Base-by-base conservation (phyloP, 164 flowering plant species). In the Umbilicus rupestris region DNA sequence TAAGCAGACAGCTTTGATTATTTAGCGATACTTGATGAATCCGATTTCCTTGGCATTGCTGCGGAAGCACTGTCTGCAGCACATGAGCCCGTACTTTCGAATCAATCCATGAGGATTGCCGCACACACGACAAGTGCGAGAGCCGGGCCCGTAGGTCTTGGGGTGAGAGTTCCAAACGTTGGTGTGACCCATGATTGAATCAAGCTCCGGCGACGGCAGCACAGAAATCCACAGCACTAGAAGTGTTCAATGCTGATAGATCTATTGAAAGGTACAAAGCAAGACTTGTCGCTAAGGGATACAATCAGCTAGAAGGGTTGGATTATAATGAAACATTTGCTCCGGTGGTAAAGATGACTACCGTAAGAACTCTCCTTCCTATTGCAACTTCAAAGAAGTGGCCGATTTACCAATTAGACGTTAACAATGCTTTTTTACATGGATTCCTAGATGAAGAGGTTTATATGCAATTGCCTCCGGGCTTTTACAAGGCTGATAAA, bases 41-140 rank as follows among this genome's bases (percentile, higher is more conserved):
- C 92, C 92, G 69, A 87, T 87, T 66, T 83, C 89, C 80, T 85
- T 85, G 66, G 89, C 92, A 62, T 87, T 85, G 82, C 86, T 82
- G 62, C 79, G 89, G 83, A 87, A 87, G 81, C 92, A 87, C 72
- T 85, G 92, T 55, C 89, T 82, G 81, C 89, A 87, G 52, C 92
- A 87, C 87, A 83, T 87, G 17, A 87, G 82, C 9, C 88, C 88
- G 72, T 85, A 87, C 80, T 87, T 87, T 66, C 90, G 46, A 71
- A 87, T 87, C 37, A 87, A 20, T 14, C 81, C 90, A 63, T 85
- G 89, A 9, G 89, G 80, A 65, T 87, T 85, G 16, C 89, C 93
- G 35, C 89, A 87, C 35, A 87, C 93, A 29, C 89, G 87, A 70
- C 92, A 84, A 29, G 85, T 63, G 63, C 84, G 88, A 35, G 85